Percentiles rank a stretch among this genome's conserved stretches.
phyloP scores from a whole-genome alignment of 768 basidiomycete genomes.

The Agrocybe pediades region DNA sequence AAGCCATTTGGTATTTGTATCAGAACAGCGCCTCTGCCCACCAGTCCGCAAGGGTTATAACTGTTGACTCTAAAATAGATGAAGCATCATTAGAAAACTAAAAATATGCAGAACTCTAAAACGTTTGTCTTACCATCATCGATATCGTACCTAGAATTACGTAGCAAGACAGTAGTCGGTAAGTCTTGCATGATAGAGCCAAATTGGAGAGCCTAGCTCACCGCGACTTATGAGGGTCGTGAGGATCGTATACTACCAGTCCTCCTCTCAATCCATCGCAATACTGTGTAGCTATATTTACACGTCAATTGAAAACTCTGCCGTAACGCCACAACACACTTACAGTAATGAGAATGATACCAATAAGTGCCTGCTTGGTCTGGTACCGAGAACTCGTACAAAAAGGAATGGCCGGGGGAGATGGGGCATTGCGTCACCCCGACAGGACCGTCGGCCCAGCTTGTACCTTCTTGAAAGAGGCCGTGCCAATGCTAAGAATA shows the following conservation, averaged over 20 bases:
- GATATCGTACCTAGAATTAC: slow-evolving; percentile 5
- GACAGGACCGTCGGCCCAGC: slow-evolving; percentile 41
- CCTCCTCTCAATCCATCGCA: slow-evolving; percentile 56
- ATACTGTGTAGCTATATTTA: slow-evolving; percentile 42
- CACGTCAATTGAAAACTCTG: not conserved
- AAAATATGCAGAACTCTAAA: not conserved
- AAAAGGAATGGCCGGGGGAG: slow-evolving; percentile 34
- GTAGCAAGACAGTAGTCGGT: no score
- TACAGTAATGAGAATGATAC: slow-evolving; percentile 39
- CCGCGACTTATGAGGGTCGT: slow-evolving; percentile 20
- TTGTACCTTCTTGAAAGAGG: slow-evolving; percentile 34
- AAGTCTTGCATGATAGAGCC: not conserved
- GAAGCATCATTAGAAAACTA: not conserved
- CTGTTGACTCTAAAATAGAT: slow-evolving; percentile 34
- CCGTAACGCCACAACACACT: slow-evolving; percentile 13
- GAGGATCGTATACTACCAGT: slow-evolving; percentile 23
- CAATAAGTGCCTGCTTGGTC: slow-evolving; percentile 47
- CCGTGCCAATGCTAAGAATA: slow-evolving; percentile 42
- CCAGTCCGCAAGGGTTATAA: slow-evolving; percentile 45
- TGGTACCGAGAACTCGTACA: slow-evolving; percentile 17
- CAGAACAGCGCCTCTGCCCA: slow-evolving; percentile 12
- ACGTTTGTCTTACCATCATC: slow-evolving; percentile 16
- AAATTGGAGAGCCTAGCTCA: slow-evolving; percentile 2
- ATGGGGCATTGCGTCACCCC: slow-evolving; percentile 44
- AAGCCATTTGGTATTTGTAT: not conserved